Conservation (phyloP, 495 filamentous ascomycete species). For the Usnea hakonensis region DNA sequence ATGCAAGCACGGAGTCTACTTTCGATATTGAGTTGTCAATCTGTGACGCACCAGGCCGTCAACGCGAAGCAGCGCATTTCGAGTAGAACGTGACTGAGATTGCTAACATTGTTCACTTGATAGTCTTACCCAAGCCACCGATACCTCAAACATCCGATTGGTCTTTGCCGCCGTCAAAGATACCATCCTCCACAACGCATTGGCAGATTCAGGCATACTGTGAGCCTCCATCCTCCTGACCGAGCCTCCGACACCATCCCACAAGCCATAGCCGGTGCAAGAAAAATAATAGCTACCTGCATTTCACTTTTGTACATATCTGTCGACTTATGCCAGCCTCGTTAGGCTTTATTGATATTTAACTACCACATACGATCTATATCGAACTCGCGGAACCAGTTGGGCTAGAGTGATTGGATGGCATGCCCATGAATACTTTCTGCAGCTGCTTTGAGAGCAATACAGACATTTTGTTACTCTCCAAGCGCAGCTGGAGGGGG, state of each 20-base stretch:
- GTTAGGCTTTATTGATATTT: slow-evolving; percentile 12
- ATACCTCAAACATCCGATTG: slow-evolving; percentile 94
- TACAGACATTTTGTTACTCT: not conserved
- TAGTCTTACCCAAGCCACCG: slow-evolving; percentile 95
- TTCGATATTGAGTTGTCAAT: not conserved
- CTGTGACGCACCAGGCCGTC: not conserved
- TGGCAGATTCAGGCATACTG: slow-evolving; percentile 96
- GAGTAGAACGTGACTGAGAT: not conserved
- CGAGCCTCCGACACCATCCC: not conserved
- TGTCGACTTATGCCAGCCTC: slow-evolving; percentile 5
- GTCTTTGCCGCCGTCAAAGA: slow-evolving; percentile 99
- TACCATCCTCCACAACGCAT: slow-evolving; percentile 94
- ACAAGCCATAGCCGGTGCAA: slow-evolving; percentile 5
- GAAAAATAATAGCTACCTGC: slow-evolving; percentile 1
- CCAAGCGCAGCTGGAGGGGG: not conserved
- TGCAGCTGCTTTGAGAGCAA: not conserved
- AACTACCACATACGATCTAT: not conserved
- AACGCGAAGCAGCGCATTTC: not conserved
- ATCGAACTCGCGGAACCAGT: not conserved
- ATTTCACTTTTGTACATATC: slow-evolving; percentile 14
- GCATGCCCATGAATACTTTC: not conserved
- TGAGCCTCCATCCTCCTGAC: slow-evolving; percentile 37
- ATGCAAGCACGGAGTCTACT: not conserved
- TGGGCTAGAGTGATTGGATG: not conserved
- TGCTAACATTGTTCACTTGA: slow-evolving; percentile 1